Evolutionary conservation across 1,284 basidiomycete genomes (phyloP), one percentile per base, ranked within the genome.

Genomic region (Melanopsichium pennsylvanicum): DNA sequence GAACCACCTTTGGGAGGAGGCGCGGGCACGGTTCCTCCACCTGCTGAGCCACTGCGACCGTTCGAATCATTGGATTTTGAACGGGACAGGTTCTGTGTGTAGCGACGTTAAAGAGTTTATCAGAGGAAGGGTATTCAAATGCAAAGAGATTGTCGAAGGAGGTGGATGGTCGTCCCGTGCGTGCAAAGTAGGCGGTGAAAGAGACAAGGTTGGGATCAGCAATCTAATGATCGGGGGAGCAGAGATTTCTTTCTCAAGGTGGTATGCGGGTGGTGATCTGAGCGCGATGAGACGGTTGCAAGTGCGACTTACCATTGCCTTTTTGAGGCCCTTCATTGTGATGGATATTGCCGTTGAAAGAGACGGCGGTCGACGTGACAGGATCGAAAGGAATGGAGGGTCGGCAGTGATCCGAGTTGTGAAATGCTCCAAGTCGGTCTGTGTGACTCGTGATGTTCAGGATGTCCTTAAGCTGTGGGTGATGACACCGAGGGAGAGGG

Each of bases 321-420:
- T 81, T 61, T 80, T 81, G 37, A 80, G 76, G 25, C 79, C 78
- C 60, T 81, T 81, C 79, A 81, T 81, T 34, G 35, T 62, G 67
- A 37, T 19, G 16, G 38, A n/a, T 1, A 40, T 31, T 41, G 31
- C 23, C 22, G 48, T 33, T 22, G 34, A 27, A 13, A 27, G 44
- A 29, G n/a, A 35, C 34, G 39, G 21, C 21, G 29, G 21, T 29
- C n/a, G 33, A 15, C 22, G 16, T 15, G 16, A 10, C 29, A 22
- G 23, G 18, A 7, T 23, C 23, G 12, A 26, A n/a, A n/a, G 16
- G 12, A 16, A 10, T 8, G 27, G 8, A 12, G 29, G 13, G 27
- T 13, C 27, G 27, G 29, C 34, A 25, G n/a, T 10, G 29, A n/a
- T 13, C n/a, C 31, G 31, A 34, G 27, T 16, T 19, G 26, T 23